Percentiles rank a stretch among this genome's conserved stretches.
phyloP scores from a whole-genome alignment of 768 basidiomycete genomes.

The Macrolepiota albuminosa region DNA sequence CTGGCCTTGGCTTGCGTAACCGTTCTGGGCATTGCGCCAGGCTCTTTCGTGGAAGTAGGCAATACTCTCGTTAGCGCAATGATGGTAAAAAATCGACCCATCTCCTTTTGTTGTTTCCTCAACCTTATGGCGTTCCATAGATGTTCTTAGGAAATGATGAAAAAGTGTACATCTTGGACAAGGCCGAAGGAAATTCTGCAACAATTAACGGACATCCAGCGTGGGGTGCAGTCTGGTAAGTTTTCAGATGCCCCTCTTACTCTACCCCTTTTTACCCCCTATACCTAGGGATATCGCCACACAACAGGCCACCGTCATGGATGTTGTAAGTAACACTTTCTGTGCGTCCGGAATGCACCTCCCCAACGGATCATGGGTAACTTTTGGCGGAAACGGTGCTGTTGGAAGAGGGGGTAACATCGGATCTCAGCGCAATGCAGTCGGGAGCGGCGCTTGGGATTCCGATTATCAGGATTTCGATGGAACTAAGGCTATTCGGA shows the following conservation, averaged over 20 bases:
- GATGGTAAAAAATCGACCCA: conserved; percentile 35
- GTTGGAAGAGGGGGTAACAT: conserved; percentile 59
- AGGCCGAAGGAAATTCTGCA: conserved; percentile 72
- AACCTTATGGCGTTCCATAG: conserved; percentile 26
- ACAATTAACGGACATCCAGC: conserved; percentile 66
- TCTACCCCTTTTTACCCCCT: not conserved
- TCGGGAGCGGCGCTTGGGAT: conserved; percentile 49
- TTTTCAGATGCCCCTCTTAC: not conserved
- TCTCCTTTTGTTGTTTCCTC: not conserved
- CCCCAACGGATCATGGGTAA: conserved; percentile 69
- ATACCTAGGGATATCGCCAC: conserved; percentile 52
- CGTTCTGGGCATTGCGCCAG: conserved; percentile 29
- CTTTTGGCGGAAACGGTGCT: conserved; percentile 77
- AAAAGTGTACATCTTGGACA: conserved; percentile 88
- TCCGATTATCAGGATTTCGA: conserved; percentile 74
- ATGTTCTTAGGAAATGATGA: conserved; percentile 76
- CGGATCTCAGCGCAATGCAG: conserved; percentile 45
- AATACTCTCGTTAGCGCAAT: conserved; percentile 43
- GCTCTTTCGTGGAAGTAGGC: conserved; percentile 42
- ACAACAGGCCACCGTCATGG: conserved; percentile 60
- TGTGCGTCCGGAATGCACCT: conserved; percentile 81
- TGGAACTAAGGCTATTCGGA: conserved; percentile 72
- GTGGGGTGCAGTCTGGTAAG: conserved; percentile 67
- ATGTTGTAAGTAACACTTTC: conserved; percentile 68
- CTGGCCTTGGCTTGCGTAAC: conserved; percentile 30